phyloP scores from a whole-genome alignment of 2,329 filamentous ascomycete genomes.

The Aureobasidium sp. region DNA sequence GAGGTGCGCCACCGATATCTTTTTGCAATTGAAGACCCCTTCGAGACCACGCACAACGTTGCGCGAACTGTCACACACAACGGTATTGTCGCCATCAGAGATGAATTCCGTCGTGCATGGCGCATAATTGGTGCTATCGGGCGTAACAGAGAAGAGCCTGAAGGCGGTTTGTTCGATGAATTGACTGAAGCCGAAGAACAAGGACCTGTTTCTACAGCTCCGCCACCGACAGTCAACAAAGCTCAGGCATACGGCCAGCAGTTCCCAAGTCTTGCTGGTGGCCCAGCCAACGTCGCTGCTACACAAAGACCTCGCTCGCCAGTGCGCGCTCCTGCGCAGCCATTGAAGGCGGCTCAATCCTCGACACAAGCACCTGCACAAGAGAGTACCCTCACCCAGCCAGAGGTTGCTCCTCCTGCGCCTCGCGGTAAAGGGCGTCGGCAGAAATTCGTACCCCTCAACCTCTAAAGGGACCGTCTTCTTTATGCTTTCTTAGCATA shows the following conservation, averaged over 20 bases:
- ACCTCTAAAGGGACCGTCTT: not conserved
- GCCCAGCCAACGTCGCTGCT: not conserved
- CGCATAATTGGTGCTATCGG: constrained; percentile 56
- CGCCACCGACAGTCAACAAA: constrained; percentile 6
- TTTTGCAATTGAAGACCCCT: constrained; percentile 87
- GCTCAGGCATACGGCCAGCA: constrained; percentile 9
- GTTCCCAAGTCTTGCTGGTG: constrained; percentile 1
- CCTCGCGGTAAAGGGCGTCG: constrained; percentile 4
- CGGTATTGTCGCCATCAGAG: constrained; percentile 72
- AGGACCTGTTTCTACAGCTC: not conserved
- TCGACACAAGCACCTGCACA: not conserved
- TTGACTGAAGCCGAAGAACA: constrained; percentile 17
- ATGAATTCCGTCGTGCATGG: constrained; percentile 78
- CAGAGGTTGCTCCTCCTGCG: not conserved
- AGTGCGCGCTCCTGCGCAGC: not conserved
- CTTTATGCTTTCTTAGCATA: not conserved
- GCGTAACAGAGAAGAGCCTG: constrained; percentile 25
- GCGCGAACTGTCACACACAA: constrained; percentile 77
- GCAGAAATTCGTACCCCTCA: constrained; percentile 11
- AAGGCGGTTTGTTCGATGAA: constrained; percentile 25
- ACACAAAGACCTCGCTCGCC: not conserved
- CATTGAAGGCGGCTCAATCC: not conserved
- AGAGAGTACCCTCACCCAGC: not conserved
- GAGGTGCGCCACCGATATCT: constrained; percentile 75
- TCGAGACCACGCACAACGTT: constrained; percentile 82